Percentiles rank a stretch among this genome's conserved stretches.
These are phyloP conservation scores for Ceratocystis variospora DNA, from an alignment of 2,329 filamentous ascomycete species.

Conservation along the genomic window DNA sequence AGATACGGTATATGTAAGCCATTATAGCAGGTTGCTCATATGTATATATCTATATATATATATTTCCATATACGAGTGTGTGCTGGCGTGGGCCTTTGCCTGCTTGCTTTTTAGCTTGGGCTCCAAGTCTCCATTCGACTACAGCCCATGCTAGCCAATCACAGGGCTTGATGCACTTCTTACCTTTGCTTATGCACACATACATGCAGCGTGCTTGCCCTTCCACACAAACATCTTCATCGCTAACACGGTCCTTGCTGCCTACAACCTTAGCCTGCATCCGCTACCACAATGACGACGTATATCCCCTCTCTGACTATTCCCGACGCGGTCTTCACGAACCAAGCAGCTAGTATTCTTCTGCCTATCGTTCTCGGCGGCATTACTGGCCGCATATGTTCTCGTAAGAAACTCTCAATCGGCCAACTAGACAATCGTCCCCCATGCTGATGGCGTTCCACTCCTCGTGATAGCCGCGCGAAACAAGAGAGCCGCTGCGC, in stretches of 20 bases:
- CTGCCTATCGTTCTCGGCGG: slow-evolving; percentile 62
- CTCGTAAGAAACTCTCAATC: slow-evolving; percentile 36
- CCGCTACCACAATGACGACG: slow-evolving; percentile 50
- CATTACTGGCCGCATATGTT: slow-evolving; percentile 55
- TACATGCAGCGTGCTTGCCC: too few species aligned
- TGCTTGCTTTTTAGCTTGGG: neutral
- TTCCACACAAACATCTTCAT: neutral
- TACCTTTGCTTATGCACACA: too few species aligned
- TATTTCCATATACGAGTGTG: neutral
- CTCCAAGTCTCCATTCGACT: neutral
- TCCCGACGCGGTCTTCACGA: slow-evolving; percentile 55
- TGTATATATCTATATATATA: neutral
- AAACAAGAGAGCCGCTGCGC: slow-evolving; percentile 38
- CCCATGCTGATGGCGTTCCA: slow-evolving; percentile 5
- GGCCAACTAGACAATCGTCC: neutral
- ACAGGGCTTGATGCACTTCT: neutral
- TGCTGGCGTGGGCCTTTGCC: neutral
- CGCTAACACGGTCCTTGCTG: neutral
- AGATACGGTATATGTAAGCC: too few species aligned
- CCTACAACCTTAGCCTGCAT: neutral
- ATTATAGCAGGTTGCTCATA: neutral
- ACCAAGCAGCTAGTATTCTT: slow-evolving; percentile 58
- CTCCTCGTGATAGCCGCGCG: slow-evolving; percentile 38
- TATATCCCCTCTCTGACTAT: slow-evolving; percentile 67
- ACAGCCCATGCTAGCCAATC: neutral